Percentiles rank a stretch among this genome's conserved stretches.
Evolutionary conservation across 176 grass and related monocot species (phyloP).

Genomic region (Raddia distichophylla): DNA sequence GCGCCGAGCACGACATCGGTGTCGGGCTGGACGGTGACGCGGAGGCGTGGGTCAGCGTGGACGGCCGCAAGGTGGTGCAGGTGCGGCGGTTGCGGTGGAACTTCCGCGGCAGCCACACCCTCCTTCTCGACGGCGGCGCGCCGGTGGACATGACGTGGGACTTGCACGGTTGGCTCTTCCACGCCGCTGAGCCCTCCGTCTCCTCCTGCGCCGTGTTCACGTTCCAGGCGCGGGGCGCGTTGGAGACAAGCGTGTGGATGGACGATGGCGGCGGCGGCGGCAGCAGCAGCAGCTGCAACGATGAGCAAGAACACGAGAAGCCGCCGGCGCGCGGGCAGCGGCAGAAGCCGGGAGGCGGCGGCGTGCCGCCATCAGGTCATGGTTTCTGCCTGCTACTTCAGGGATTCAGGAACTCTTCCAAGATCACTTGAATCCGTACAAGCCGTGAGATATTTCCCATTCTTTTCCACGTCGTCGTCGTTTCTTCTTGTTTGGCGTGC

Average conservation of each 20-base stretch:
- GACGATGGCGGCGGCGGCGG: constrained; percentile 28
- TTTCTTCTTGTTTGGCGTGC: constrained; percentile 37
- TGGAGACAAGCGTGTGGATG: constrained; percentile 49
- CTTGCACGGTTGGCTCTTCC: constrained; percentile 69
- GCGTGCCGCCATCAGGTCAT: background rate
- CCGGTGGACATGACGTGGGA: constrained; percentile 78
- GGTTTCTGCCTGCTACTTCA: constrained; percentile 72
- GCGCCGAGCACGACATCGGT: constrained; percentile 69
- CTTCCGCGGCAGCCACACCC: constrained; percentile 66
- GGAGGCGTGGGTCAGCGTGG: constrained; percentile 58
- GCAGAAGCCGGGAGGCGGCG: constrained; percentile 32
- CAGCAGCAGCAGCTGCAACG: background rate
- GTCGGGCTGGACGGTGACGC: constrained; percentile 58
- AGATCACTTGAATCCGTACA: constrained; percentile 55
- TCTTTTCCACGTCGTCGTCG: background rate
- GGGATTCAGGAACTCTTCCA: constrained; percentile 58
- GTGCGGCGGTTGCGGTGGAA: constrained; percentile 58
- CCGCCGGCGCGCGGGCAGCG: background rate
- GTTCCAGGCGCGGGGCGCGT: constrained; percentile 56
- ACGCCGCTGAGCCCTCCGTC: constrained; percentile 1
- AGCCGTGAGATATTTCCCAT: constrained; percentile 35
- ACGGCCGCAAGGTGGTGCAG: constrained; percentile 61
- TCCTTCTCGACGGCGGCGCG: constrained; percentile 59
- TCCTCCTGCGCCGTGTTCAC: constrained; percentile 59
- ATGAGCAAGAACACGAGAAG: constrained; percentile 28